Base-by-base conservation (phyloP, 75 land plant genomes). In the Pseudotsuga menziesii region DNA sequence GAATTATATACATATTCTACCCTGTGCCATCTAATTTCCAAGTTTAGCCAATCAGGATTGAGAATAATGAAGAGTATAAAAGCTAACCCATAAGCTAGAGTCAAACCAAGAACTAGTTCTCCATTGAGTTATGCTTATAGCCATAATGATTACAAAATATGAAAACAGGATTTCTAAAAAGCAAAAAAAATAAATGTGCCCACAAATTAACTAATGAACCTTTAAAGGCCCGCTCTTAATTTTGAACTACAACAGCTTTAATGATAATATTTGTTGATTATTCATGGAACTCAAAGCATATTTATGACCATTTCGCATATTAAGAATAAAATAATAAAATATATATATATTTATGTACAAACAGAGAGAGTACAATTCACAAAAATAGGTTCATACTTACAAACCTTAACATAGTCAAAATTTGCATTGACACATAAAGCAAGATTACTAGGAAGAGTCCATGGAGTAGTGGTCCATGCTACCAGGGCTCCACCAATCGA, bases 391-490 rank as follows among this genome's bases (percentile, higher is more conserved):
- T 44, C 4, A 72, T 19, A 0, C 9, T 5, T 62, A 9, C 86
- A 48, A 0, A 97, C 99, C 98, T 97, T 97, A 9, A 93, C 85
- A 81, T 97, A 97, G 16, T 72, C 75, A 67, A 95, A 84, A 75
- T 76, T 84, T 48, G 87, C 89, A 89, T 95, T 95, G 63, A 97
- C 98, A 85, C 99, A 97, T 8, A 97, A 83, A 11, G 91, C 93
- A 72, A 97, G 84, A 76, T 97, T 97, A 74, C 98, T 95, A 4
- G 98, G 99, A 74, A 97, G 87, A 14, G 99, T 97, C 99, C 99
- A 97, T 14, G 99, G 99, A 41, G 99, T 97, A 4, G 99, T 97
- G 16, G 99, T 97, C 99, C 99, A 97, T 62, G 99, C 99, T 73
- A 97, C 92, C 75, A 97, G 83, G 57, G 94, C 77, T 66, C 93